These are phyloP conservation scores for Amyloporia xantha DNA, from an alignment of 768 basidiomycete species.

Conservation along the genomic window DNA sequence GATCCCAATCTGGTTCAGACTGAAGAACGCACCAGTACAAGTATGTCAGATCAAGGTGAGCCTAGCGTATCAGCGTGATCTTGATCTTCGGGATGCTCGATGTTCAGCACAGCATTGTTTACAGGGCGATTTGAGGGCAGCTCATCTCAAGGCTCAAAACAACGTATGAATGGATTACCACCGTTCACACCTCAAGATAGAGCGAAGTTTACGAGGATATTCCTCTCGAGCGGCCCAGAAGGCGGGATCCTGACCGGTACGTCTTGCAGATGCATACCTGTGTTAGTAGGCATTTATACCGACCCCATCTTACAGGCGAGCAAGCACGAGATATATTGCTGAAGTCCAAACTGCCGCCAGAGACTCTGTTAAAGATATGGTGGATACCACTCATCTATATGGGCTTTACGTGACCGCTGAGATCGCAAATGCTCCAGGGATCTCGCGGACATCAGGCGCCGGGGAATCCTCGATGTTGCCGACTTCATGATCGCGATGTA, in stretches of 20 bases:
- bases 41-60: too few species aligned
- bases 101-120: not conserved
- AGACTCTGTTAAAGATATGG: constrained; percentile 14
- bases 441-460: constrained; percentile 51
- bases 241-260: constrained; percentile 50
- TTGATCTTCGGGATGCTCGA: too few species aligned
- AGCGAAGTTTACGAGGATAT: constrained; percentile 48
- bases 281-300: not conserved
- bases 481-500: constrained; percentile 72
- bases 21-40: too few species aligned
- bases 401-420: too few species aligned
- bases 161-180: constrained; percentile 28
- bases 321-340: constrained; percentile 59
- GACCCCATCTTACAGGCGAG: constrained; percentile 32
- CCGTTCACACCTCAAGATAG: constrained; percentile 45
- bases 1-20: too few species aligned
- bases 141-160: too few species aligned
- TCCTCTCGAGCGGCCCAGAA: constrained; percentile 41
- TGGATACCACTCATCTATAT: too few species aligned
- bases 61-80: too few species aligned
- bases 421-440: constrained; percentile 44
- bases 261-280: too few species aligned
- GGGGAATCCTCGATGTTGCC: constrained; percentile 53
- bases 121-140: not conserved
- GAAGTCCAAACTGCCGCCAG: constrained; percentile 41